Base-by-base conservation (phyloP, 495 filamentous ascomycete species). In the Barbatosphaeria neglecta region DNA sequence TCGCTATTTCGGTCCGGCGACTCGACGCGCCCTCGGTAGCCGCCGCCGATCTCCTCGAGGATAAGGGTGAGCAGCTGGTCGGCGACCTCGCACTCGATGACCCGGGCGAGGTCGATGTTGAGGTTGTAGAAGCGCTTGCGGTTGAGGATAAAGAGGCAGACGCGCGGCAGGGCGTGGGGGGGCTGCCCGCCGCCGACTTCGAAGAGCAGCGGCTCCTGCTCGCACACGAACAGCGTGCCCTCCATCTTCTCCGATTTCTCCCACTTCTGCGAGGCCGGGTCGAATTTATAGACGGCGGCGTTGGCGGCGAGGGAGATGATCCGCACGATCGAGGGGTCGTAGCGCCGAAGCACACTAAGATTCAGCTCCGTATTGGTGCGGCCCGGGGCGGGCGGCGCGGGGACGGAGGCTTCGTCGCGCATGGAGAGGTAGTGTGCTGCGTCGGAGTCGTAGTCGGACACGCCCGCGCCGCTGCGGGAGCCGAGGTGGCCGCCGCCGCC, bases 281-380 rank as follows among this genome's bases (percentile, higher is more conserved):
- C 72, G 66, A 90, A 90, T 53, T 70, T 68, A 68, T 94, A 95
- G 44, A 94, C 73, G 8, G 87, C 82, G 38, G 80, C 80, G 59
- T 86, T 88, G 22, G 83, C 80, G 17, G 86, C 86, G 49, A 89
- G 82, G 43, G 78, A 80, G 41, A 85, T 64, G 53, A 95, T 83
- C 37, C 69, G 67, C 37, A 62, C 69, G 49, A 90, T 75, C 48
- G 65, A 58, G 23, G 86, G 83, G 42, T 83, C 74, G 62, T 93
- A 84, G 40, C 86, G 82, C 22, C 74, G 79, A 16, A 94, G 68
- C 27, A 93, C 88, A 44, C 73, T 65, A 57, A 92, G 72, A 67
- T 94, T 95, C 44, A 95, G 78, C 50, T 90, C 82, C 24, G 80
- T 78, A 65, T 87, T 90, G 49, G 80, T 76, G 50, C 81, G 82